phyloP scores from a whole-genome alignment of 306 rosid species.

The Pueraria montana region DNA sequence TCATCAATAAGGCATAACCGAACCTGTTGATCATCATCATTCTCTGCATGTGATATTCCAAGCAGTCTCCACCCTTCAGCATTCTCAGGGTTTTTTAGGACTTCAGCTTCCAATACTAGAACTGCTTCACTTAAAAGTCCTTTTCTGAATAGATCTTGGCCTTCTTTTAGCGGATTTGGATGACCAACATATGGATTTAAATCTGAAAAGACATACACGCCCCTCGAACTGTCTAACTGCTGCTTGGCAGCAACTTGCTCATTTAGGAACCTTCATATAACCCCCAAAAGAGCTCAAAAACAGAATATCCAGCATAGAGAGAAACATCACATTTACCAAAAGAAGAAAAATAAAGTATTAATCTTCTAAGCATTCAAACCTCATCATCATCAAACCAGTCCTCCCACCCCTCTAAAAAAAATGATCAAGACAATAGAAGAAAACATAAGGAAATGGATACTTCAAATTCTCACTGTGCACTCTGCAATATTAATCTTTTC shows the following conservation, averaged over 20 bases:
- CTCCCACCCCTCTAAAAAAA: too few relatives aligned
- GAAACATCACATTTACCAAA: too few relatives aligned
- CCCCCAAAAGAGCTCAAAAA: constrained; percentile 41
- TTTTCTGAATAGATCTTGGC: constrained; percentile 94
- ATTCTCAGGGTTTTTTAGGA: constrained; percentile 92
- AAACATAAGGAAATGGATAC: too few relatives aligned
- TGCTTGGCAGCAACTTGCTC: constrained; percentile 83
- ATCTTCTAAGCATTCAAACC: too few relatives aligned
- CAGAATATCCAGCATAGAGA: too few relatives aligned
- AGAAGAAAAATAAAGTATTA: too few relatives aligned
- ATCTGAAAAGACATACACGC: constrained; percentile 93
- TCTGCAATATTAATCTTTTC: too few relatives aligned
- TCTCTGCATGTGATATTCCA: constrained; percentile 99
- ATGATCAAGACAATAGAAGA: too few relatives aligned
- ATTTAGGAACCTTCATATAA: constrained; percentile 69
- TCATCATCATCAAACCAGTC: too few relatives aligned
- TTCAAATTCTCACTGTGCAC: too few relatives aligned
- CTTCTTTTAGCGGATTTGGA: constrained; percentile 95
- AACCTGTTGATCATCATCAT: constrained; percentile 99
- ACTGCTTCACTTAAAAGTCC: constrained; percentile 99
- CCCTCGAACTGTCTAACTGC: constrained; percentile 76
- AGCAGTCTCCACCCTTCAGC: constrained; percentile 99
- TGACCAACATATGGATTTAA: constrained; percentile 99
- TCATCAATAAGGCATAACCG: constrained; percentile 56
- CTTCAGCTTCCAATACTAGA: constrained; percentile 99